phyloP scores from a whole-genome alignment of 1,139 yeast species.

The Wickerhamomyces sp. region DNA sequence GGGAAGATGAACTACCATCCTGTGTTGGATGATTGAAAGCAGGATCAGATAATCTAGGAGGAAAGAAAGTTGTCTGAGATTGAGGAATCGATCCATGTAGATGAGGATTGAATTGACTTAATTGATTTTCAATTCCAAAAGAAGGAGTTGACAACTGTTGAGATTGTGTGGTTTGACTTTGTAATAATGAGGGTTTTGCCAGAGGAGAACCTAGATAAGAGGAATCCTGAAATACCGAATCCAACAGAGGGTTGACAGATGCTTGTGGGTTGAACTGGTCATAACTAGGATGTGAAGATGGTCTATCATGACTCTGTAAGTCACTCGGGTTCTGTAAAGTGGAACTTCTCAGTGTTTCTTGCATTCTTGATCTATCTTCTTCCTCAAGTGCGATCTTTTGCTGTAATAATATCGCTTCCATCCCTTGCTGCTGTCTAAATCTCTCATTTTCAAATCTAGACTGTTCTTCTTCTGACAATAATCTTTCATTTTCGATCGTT shows the following conservation, averaged over 20 bases:
- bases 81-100: not conserved
- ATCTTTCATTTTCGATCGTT: slow-evolving; percentile 6
- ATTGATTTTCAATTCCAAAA: slow-evolving; percentile 4
- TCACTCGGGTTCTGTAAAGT: not conserved
- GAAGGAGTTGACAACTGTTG: not conserved
- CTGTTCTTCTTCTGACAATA: slow-evolving; percentile 9
- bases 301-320: not conserved
- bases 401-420: not conserved
- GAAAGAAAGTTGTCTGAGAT: not conserved
- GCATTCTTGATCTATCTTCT: slow-evolving; percentile 9
- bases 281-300: not conserved
- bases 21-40: not conserved
- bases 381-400: slow-evolving; percentile 12
- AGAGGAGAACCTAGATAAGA: slow-evolving; percentile 4
- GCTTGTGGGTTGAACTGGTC: not conserved
- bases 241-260: slow-evolving; percentile 3
- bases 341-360: slow-evolving; percentile 9
- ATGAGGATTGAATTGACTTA: not conserved
- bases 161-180: not conserved
- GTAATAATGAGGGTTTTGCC: not conserved
- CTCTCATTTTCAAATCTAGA: slow-evolving; percentile 4
- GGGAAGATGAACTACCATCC: not conserved
- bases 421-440: slow-evolving; percentile 4
- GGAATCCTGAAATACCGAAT: slow-evolving; percentile 1
- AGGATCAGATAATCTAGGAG: slow-evolving; percentile 1